Evolutionary conservation across 2,329 filamentous ascomycete species (phyloP), one percentile per base, ranked within the genome.

Genomic region (Colletotrichum navitas): DNA sequence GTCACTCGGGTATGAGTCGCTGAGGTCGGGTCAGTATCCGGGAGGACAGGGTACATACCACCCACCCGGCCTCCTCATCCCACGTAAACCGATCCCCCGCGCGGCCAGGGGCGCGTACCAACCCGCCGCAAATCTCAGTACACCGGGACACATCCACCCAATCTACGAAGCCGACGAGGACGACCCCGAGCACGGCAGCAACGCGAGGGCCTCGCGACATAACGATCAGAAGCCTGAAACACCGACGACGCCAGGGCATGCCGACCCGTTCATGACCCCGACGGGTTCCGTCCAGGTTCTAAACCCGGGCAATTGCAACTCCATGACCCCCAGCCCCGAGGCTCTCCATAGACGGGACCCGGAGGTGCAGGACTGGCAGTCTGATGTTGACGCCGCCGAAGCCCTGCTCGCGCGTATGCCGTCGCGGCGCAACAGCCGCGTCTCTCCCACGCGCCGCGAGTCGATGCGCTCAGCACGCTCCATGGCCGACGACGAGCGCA

Each of bases 81-180:
- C 78, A 2, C 77, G 82, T 39, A 83, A 83, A 64, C 78, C 80
- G 1, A 74, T 80, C 60, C 71, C 77, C 12, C 75, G 34, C 64
- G 73, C 36, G 55, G 71, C 60, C 32, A 75, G 71, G 66, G 76
- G 55, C 41, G 70, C 68, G 11, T 76, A 75, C 58, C 74, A 74
- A 72, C 72, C 70, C 14, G 64, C 72, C 8, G 70, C 58, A 11
- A 66, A 52, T 2, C 55, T 73, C 11, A 62, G 60, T 1, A 68
- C 63, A 0, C 77, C 83, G 0, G 84, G 83, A 5, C 81, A 79
- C 2, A 90, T 90, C 73, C 86, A 89, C 73, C 88, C 88, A 0
- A 90, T 90, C 71, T 84, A 88, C 74, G 88, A 90, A 73, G 87
- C 86, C 11, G 88, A 88, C 49, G 88, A 90, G 74, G 87, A 89